Evolutionary conservation across 331 rosid genomes (phyloP), one percentile per base, ranked within the genome.

Genomic region (Arachis monticola): DNA sequence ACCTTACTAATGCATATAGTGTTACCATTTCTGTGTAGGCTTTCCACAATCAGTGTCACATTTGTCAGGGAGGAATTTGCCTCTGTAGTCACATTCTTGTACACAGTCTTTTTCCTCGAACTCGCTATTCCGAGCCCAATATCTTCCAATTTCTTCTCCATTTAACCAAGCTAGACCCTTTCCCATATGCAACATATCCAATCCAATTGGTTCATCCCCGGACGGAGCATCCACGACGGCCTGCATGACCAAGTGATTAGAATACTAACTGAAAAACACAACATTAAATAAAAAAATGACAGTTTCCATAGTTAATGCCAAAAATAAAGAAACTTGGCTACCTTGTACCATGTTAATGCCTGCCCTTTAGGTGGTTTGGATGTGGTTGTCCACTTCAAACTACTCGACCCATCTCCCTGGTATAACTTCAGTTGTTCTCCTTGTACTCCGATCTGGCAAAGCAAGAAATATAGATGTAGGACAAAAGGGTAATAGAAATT

Each of bases 111-210:
- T 85, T 45, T 84, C 63, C 72, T 56, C 58, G 87, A 88, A 86
- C 86, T 70, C 81, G 31, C 77, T 89, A 77, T 40, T 75, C 82
- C 93, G 77, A 8, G 98, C 90, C 97, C 97, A 94, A 81, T 90
- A 94, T 91, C 97, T 88, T 84, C 98, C 98, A n/a, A 94, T 90
- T 88, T 91, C 97, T 88, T 94, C 97, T 59, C 98, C 98, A 69
- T 94, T 94, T 81, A 94, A 85, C 98, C 98, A 94, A 64, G 97
- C 98, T 60, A 91, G 87, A 78, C 97, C 98, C 84, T 94, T 94
- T 52, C 98, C 98, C 98, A 94, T 91, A 46, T 84, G 81, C 72
- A 88, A 56, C 98, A 93, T 93, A 84, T 93, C 98, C 79, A 93
- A 80, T 72, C 95, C 98, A 73, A 94, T 74, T 0, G 98, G 98